phyloP scores from a whole-genome alignment of 805 yeast genomes.

The Barnettozyma vustinii region DNA sequence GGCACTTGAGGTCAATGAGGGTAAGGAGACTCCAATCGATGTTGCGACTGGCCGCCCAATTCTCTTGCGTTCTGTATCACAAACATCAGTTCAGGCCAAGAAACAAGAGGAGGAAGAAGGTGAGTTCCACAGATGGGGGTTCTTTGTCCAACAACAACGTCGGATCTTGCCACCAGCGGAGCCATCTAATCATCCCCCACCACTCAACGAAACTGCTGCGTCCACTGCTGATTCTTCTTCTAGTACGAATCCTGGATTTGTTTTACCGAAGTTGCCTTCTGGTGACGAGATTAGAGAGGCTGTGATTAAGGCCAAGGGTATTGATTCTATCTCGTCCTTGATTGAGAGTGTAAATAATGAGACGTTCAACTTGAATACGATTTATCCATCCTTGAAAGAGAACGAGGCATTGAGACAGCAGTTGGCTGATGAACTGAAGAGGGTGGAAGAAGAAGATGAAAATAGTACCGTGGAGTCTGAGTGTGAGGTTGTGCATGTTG shows the following conservation, averaged over 20 bases:
- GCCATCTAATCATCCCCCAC: constrained; percentile 1
- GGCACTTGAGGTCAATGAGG: constrained; percentile 58
- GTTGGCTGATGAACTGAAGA: not conserved
- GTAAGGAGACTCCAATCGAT: constrained; percentile 52
- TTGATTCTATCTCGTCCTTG: constrained; percentile 61
- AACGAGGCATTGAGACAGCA: not conserved
- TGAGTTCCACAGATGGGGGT: constrained; percentile 82
- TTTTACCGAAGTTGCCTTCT: constrained; percentile 35
- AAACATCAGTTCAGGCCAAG: constrained; percentile 61
- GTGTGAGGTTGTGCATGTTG: constrained; percentile 37
- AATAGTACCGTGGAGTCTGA: constrained; percentile 1
- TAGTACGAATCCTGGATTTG: not conserved
- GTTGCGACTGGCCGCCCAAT: constrained; percentile 69
- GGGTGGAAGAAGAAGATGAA: constrained; percentile 5
- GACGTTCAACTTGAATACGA: constrained; percentile 43
- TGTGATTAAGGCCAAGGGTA: constrained; percentile 71
- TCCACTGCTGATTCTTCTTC: not conserved
- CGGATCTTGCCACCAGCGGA: constrained; percentile 24
- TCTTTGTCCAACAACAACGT: constrained; percentile 62
- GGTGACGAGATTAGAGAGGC: constrained; percentile 45
- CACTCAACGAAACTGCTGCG: not conserved
- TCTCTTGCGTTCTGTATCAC: constrained; percentile 56
- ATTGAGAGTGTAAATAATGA: constrained; percentile 60
- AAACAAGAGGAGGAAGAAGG: constrained; percentile 90
- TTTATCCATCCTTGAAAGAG: constrained; percentile 31